Evolutionary conservation across 1,139 yeast genomes (phyloP).

Genomic region (Candida sanyaensis): DNA sequence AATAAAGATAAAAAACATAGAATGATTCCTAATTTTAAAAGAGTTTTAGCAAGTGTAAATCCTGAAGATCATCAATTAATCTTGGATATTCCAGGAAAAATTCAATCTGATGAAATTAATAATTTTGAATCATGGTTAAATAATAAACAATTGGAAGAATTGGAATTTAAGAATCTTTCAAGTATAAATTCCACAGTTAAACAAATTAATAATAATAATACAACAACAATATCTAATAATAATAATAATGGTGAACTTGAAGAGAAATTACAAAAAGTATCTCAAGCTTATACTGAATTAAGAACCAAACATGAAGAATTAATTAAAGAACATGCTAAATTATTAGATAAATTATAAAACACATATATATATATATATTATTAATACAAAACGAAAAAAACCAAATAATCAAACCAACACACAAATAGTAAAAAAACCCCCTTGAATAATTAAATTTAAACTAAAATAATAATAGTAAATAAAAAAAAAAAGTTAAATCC

Average conservation of each 20-base stretch:
- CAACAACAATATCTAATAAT: background rate
- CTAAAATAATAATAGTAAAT: too few relatives aligned
- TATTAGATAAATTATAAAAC: slow-evolving; percentile 16
- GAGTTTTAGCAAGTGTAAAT: slow-evolving; percentile 50
- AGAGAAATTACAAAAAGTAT: slow-evolving; percentile 48
- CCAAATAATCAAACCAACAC: background rate
- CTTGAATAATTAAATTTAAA: background rate
- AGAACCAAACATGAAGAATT: slow-evolving; percentile 63
- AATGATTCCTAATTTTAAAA: slow-evolving; percentile 57
- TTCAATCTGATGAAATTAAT: slow-evolving; percentile 3
- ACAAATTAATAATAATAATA: slow-evolving; percentile 12
- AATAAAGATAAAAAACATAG: slow-evolving; percentile 40
- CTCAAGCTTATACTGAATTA: slow-evolving; percentile 59
- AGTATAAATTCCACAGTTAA: slow-evolving; percentile 38
- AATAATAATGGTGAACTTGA: slow-evolving; percentile 37
- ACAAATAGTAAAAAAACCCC: background rate
- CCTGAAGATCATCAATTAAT: slow-evolving; percentile 53
- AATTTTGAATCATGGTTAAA: slow-evolving; percentile 46
- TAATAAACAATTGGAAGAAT: slow-evolving; percentile 51
- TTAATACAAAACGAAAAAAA: background rate
- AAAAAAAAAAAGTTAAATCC: background rate
- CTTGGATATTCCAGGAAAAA: slow-evolving; percentile 38
- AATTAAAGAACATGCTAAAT: slow-evolving; percentile 51
- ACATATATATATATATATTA: background rate
- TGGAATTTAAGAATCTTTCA: slow-evolving; percentile 47